Conservation (phyloP, 2,329 filamentous ascomycete genomes). For the Colletotrichum coccodes region DNA sequence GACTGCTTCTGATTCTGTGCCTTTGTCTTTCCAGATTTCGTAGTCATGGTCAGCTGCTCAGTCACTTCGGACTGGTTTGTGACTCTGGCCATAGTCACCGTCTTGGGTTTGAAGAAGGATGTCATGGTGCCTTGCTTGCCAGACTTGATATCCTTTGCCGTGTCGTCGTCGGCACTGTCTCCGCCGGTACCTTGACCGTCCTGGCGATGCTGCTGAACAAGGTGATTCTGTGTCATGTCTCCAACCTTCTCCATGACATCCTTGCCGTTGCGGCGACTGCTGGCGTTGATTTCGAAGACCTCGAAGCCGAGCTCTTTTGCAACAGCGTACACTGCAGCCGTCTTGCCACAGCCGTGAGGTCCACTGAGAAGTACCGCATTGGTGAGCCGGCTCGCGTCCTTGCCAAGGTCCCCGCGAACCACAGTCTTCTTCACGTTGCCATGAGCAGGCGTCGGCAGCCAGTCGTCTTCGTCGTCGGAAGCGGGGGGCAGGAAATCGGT, state of each 20-base stretch:
- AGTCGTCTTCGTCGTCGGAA: constrained; percentile 61
- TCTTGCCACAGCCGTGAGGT: constrained; percentile 91
- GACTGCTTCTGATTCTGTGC: constrained; percentile 82
- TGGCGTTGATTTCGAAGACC: constrained; percentile 92
- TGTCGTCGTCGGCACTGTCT: constrained; percentile 53
- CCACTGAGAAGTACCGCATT: constrained; percentile 92
- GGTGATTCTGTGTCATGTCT: constrained; percentile 96
- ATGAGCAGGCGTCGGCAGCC: constrained; percentile 48
- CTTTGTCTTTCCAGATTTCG: constrained; percentile 43
- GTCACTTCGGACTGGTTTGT: constrained; percentile 37
- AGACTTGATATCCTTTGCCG: constrained; percentile 68
- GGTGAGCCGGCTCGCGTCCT: constrained; percentile 60
- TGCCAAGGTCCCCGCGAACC: constrained; percentile 56
- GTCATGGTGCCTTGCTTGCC: constrained; percentile 83
- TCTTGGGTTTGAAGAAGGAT: constrained; percentile 78
- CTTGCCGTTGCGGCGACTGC: constrained; percentile 84
- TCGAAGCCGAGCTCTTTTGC: constrained; percentile 93
- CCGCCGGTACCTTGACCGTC: constrained; percentile 43
- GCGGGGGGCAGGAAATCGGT: constrained; percentile 75
- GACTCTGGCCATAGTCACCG: constrained; percentile 40
- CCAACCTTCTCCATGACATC: constrained; percentile 93
- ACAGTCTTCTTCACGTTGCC: constrained; percentile 62
- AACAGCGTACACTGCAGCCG: constrained; percentile 89
- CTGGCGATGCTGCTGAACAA: constrained; percentile 69
- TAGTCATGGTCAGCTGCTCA: background rate